These are phyloP conservation scores for Colletotrichum sp. DNA, from an alignment of 2,329 filamentous ascomycete genomes.

Conservation along the genomic window DNA sequence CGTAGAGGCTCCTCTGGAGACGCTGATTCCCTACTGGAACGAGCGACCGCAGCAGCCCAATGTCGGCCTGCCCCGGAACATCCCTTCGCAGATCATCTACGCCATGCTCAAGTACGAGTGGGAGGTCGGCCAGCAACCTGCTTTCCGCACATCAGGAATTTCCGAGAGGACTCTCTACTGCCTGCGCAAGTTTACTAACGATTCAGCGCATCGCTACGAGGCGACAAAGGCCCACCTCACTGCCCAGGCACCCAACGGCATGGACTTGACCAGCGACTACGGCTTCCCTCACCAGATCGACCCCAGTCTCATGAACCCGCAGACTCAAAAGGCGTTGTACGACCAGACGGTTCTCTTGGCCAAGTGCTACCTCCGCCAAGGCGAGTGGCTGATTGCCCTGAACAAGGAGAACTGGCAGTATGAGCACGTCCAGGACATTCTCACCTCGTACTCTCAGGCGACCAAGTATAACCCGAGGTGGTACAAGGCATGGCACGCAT, in stretches of 20 bases:
- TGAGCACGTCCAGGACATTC: slow-evolving; percentile 83
- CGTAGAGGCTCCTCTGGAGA: slow-evolving; percentile 66
- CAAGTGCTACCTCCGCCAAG: slow-evolving; percentile 94
- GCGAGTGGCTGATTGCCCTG: slow-evolving; percentile 90
- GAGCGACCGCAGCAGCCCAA: slow-evolving; percentile 39
- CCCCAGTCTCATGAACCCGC: slow-evolving; percentile 49
- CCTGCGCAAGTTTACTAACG: slow-evolving; percentile 64
- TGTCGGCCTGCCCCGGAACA: slow-evolving; percentile 46
- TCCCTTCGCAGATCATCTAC: slow-evolving; percentile 83
- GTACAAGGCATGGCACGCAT: slow-evolving; percentile 99
- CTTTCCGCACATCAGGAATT: slow-evolving; percentile 44
- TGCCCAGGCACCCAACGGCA: slow-evolving; percentile 50
- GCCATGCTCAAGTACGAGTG: slow-evolving; percentile 98
- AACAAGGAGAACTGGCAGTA: slow-evolving; percentile 90
- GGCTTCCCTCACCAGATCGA: slow-evolving; percentile 55
- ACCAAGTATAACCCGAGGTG: slow-evolving; percentile 93
- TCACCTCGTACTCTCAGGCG: slow-evolving; percentile 89
- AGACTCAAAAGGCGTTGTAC: slow-evolving; percentile 57
- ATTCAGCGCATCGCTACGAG: slow-evolving; percentile 61
- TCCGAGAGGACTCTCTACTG: slow-evolving; percentile 63
- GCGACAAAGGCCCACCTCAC: slow-evolving; percentile 56
- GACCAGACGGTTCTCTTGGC: slow-evolving; percentile 78
- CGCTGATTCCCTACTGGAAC: slow-evolving; percentile 65
- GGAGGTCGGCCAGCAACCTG: slow-evolving; percentile 75
- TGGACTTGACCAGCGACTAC: slow-evolving; percentile 51